These are phyloP conservation scores for Mycena galericulata DNA, from an alignment of 768 basidiomycete genomes.

Conservation along the genomic window DNA sequence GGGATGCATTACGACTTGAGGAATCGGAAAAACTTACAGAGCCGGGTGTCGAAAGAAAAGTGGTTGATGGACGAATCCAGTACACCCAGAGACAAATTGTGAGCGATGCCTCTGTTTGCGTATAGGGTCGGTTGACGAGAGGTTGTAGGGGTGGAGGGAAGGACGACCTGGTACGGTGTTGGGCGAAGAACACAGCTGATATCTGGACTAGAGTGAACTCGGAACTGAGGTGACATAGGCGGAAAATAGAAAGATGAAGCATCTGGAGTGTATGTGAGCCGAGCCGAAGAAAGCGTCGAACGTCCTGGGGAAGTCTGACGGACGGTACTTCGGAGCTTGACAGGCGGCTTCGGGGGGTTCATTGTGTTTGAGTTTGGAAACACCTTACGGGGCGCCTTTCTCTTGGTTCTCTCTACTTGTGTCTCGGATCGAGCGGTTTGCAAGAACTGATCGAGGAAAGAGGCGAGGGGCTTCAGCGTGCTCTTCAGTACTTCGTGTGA, in stretches of 20 bases:
- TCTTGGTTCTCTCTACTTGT: conserved; percentile 12
- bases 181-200: background rate
- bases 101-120: background rate
- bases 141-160: conserved; percentile 24
- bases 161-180: conserved; percentile 28
- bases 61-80: conserved; percentile 20
- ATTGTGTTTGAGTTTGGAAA: background rate
- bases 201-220: conserved; percentile 4
- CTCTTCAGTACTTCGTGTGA: background rate
- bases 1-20: too few species aligned
- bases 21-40: too few species aligned
- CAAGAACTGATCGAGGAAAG: conserved; percentile 30
- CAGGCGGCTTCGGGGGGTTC: conserved; percentile 4
- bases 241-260: background rate
- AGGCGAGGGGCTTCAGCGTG: conserved; percentile 23
- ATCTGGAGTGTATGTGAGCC: background rate
- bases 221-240: conserved; percentile 7
- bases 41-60: conserved; percentile 7
- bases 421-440: conserved; percentile 30
- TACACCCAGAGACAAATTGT: background rate
- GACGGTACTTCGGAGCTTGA: conserved; percentile 11
- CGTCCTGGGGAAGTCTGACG: conserved; percentile 1
- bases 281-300: background rate
- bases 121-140: background rate
- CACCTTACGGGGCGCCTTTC: conserved; percentile 8